These are phyloP conservation scores for Mycena pura DNA, from an alignment of 768 basidiomycete species.

Conservation along the genomic window DNA sequence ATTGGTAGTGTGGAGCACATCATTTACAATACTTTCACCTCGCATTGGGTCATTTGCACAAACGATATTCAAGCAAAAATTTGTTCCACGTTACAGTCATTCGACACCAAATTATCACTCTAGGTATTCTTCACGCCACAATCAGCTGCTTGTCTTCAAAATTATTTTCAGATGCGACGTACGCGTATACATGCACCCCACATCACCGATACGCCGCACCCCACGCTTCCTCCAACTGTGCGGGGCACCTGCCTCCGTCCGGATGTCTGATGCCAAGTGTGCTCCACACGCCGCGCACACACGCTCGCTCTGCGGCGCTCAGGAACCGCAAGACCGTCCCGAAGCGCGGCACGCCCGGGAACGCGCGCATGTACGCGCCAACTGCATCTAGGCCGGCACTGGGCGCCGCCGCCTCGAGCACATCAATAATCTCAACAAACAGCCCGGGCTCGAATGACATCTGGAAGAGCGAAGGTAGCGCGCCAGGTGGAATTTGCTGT, in stretches of 20 bases:
- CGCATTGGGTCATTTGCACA: too few species aligned
- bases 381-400: conserved; percentile 31
- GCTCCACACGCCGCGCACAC: conserved; percentile 55
- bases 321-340: conserved; percentile 69
- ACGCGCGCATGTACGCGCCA: conserved; percentile 56
- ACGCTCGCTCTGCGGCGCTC: conserved; percentile 57
- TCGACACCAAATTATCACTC: too few species aligned
- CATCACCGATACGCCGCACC: conserved; percentile 19
- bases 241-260: conserved; percentile 17
- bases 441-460: conserved; percentile 72
- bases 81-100: too few species aligned
- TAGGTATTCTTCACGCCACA: too few species aligned
- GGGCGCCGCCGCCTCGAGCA: conserved; percentile 47
- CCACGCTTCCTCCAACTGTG: conserved; percentile 19
- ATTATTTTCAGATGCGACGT: too few species aligned
- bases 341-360: conserved; percentile 66
- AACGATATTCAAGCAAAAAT: too few species aligned
- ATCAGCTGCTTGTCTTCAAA: too few species aligned
- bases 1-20: too few species aligned
- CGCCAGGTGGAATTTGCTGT: conserved; percentile 61
- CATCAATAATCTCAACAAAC: conserved; percentile 62
- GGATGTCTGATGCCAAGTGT: conserved; percentile 38
- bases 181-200: too few species aligned
- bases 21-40: too few species aligned
- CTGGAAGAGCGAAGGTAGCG: conserved; percentile 69